A percentile compares a stretch with the other conserved stretches of the same genome.
These are phyloP conservation scores for Metschnikowia proteae DNA, from an alignment of 805 yeast genomes.

Conservation along the genomic window DNA sequence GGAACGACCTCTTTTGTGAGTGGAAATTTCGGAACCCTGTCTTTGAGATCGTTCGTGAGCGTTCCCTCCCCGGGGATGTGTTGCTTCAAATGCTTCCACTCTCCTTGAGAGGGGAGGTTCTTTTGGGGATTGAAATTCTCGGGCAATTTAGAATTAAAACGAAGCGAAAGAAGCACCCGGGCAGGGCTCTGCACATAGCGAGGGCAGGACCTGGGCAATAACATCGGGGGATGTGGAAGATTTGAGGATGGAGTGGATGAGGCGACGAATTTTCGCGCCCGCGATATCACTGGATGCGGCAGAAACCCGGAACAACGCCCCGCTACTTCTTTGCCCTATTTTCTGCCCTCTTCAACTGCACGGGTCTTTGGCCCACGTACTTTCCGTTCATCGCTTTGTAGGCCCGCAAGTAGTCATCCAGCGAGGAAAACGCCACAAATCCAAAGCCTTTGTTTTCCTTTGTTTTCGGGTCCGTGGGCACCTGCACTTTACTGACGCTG, in stretches of 20 bases:
- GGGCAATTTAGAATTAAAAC: conserved; percentile 28
- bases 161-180: neutral
- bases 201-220: neutral
- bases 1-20: conserved; percentile 61
- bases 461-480: conserved; percentile 49
- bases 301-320: neutral
- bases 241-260: neutral
- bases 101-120: conserved; percentile 32
- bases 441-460: conserved; percentile 65
- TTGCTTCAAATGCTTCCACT: conserved; percentile 41
- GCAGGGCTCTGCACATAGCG: neutral
- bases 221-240: neutral
- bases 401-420: conserved; percentile 66
- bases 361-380: conserved; percentile 71
- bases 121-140: conserved; percentile 29
- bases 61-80: conserved; percentile 56
- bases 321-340: conserved; percentile 16
- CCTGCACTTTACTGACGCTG: conserved; percentile 54
- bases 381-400: conserved; percentile 75
- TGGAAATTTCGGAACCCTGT: conserved; percentile 65
- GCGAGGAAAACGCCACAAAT: conserved; percentile 61
- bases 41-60: conserved; percentile 44
- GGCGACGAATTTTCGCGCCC: conserved; percentile 1
- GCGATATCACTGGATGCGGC: neutral
- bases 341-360: conserved; percentile 63